phyloP scores from a whole-genome alignment of 495 filamentous ascomycete species.

The Podospora pseudoanserina region DNA sequence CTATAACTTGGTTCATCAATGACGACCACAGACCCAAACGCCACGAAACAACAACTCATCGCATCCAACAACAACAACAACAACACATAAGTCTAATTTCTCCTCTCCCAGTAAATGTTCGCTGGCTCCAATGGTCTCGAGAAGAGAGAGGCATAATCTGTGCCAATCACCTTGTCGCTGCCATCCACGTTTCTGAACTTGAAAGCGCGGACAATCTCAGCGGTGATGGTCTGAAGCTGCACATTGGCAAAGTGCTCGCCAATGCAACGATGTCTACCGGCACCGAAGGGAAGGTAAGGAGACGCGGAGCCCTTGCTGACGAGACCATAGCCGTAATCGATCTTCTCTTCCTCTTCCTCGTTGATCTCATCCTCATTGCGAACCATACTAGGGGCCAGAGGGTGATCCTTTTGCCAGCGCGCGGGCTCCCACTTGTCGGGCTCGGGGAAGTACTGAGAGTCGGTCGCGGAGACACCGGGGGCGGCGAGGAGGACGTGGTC shows the following conservation, averaged over 20 bases:
- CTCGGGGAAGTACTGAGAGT: slow-evolving; percentile 73
- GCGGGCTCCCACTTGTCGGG: slow-evolving; percentile 80
- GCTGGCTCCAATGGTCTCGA: slow-evolving; percentile 62
- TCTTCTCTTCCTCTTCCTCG: slow-evolving; percentile 66
- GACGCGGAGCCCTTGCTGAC: slow-evolving; percentile 81
- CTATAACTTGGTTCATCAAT: background rate
- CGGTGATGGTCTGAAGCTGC: slow-evolving; percentile 80
- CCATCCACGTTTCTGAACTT: slow-evolving; percentile 70
- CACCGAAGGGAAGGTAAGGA: slow-evolving; percentile 93
- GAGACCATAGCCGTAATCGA: slow-evolving; percentile 93
- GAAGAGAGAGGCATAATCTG: slow-evolving; percentile 76
- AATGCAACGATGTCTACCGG: slow-evolving; percentile 90
- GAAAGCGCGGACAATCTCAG: slow-evolving; percentile 72
- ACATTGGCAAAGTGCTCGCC: slow-evolving; percentile 96
- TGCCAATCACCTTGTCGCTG: slow-evolving; percentile 64
- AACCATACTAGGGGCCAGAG: slow-evolving; percentile 42
- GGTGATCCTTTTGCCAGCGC: slow-evolving; percentile 66
- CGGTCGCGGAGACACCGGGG: slow-evolving; percentile 70
- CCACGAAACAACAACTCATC: background rate
- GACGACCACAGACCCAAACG: background rate
- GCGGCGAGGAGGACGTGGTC: slow-evolving; percentile 75
- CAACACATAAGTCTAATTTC: slow-evolving; percentile 28
- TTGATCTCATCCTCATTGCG: slow-evolving; percentile 42
- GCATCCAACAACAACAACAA: background rate
- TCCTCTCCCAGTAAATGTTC: slow-evolving; percentile 62